Evolutionary conservation across 1,284 basidiomycete species (phyloP).

Genomic region (Moesziomyces parantarcticus): DNA sequence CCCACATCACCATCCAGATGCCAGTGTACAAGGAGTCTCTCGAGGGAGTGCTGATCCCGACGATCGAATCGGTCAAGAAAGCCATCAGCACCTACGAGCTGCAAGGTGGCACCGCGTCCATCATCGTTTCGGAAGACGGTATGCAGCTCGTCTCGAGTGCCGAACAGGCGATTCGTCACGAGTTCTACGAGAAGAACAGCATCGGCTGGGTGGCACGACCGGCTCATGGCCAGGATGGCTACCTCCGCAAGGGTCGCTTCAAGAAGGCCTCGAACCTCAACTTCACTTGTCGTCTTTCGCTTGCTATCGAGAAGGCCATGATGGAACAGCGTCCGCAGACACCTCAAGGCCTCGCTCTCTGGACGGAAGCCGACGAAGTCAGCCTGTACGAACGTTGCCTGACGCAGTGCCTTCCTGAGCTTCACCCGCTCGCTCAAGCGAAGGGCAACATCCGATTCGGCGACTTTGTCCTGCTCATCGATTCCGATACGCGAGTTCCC

Average conservation of each 20-base stretch:
- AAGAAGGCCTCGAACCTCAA: constrained; percentile 93
- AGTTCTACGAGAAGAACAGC: constrained; percentile 79
- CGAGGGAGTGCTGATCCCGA: constrained; percentile 73
- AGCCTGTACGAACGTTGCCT: constrained; percentile 38
- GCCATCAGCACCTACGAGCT: constrained; percentile 87
- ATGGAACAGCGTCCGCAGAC: constrained; percentile 16
- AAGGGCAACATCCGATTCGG: constrained; percentile 57
- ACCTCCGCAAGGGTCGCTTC: constrained; percentile 84
- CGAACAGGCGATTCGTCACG: constrained; percentile 76
- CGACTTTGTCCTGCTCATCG: constrained; percentile 67
- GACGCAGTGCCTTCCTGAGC: constrained; percentile 69
- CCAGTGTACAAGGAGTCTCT: constrained; percentile 78
- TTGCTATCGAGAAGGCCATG: constrained; percentile 80
- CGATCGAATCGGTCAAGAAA: constrained; percentile 81
- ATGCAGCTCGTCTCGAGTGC: constrained; percentile 74
- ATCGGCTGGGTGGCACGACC: constrained; percentile 86
- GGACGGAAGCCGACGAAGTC: constrained; percentile 46
- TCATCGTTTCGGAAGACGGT: constrained; percentile 83
- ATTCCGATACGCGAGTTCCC: constrained; percentile 86
- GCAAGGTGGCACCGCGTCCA: constrained; percentile 80
- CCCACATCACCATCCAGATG: constrained; percentile 80
- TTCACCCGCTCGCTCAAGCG: constrained; percentile 67
- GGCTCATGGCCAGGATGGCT: constrained; percentile 76
- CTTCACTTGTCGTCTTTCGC: constrained; percentile 78
- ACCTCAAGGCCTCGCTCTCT: constrained; percentile 10